phyloP scores from a whole-genome alignment of 345 rosid species.

The Aquilaria yunnanensis region DNA sequence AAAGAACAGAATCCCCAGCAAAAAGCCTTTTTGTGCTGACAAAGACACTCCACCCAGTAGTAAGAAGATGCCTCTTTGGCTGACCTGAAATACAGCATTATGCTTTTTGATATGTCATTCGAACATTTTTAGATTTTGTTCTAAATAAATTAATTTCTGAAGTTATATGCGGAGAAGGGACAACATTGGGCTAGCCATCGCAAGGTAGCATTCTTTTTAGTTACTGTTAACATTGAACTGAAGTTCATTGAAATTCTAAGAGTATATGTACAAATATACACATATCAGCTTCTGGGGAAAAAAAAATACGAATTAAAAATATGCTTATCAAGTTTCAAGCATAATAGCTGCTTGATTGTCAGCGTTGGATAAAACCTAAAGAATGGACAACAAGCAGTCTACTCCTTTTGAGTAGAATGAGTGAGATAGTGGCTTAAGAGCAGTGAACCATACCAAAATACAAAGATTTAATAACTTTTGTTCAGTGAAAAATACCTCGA shows the following conservation, averaged over 20 bases:
- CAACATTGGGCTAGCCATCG: neutral
- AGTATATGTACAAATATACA: slow-evolving; percentile 4
- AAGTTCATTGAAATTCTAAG: neutral
- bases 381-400: too few relatives aligned
- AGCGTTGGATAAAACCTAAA: too few relatives aligned
- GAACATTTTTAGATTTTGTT: too few relatives aligned
- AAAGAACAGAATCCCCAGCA: slow-evolving; percentile 94
- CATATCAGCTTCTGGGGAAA: neutral
- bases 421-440: too few relatives aligned
- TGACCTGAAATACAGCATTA: slow-evolving; percentile 44
- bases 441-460: too few relatives aligned
- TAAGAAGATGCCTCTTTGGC: slow-evolving; percentile 90
- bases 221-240: too few relatives aligned
- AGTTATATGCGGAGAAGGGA: neutral
- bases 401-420: too few relatives aligned
- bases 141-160: neutral
- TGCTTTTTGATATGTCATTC: too few relatives aligned
- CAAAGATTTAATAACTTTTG: too few relatives aligned
- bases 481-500: slow-evolving; percentile 49
- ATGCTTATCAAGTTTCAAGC: too few relatives aligned
- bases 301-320: too few relatives aligned
- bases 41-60: slow-evolving; percentile 96
- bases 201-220: neutral
- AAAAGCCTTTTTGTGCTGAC: slow-evolving; percentile 89
- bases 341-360: too few relatives aligned